phyloP scores from a whole-genome alignment of 768 basidiomycete genomes.

The Agaricus sinodeliciosus region DNA sequence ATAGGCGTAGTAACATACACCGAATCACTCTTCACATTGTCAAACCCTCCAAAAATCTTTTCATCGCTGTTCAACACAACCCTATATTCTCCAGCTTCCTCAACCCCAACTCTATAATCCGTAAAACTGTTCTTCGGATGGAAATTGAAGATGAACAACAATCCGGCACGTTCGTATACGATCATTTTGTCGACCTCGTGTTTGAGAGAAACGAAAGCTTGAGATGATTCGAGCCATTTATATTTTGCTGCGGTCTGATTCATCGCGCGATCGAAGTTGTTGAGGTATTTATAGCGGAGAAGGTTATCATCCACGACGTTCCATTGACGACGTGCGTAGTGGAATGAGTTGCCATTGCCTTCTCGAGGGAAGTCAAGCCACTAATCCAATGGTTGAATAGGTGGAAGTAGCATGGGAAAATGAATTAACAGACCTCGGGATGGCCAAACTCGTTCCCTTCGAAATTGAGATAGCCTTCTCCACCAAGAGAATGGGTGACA shows the following conservation, averaged over 20 bases:
- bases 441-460: constrained; percentile 99
- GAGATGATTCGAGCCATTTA: constrained; percentile 79
- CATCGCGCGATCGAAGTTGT: constrained; percentile 92
- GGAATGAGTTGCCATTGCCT: constrained; percentile 94
- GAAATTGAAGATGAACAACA: constrained; percentile 98
- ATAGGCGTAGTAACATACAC: constrained; percentile 76
- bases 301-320: constrained; percentile 82
- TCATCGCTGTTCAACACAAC: constrained; percentile 83
- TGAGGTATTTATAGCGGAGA: constrained; percentile 90
- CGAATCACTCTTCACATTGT: constrained; percentile 58
- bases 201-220: constrained; percentile 93
- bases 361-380: constrained; percentile 99
- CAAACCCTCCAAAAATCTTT: constrained; percentile 84
- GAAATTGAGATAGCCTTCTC: constrained; percentile 97
- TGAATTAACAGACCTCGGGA: constrained; percentile 63
- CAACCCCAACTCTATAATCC: constrained; percentile 91
- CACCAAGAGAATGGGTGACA: constrained; percentile 86
- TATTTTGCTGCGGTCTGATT: constrained; percentile 77
- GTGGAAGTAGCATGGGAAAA: background rate
- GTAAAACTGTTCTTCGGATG: constrained; percentile 85
- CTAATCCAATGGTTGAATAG: constrained; percentile 25
- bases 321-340: constrained; percentile 96
- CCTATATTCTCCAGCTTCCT: constrained; percentile 78
- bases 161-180: constrained; percentile 88
- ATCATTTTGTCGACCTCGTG: constrained; percentile 90